Evolutionary conservation across 106 monocot genomes (phyloP), one percentile per base, ranked within the genome.

Genomic region (Acorus gramineus): DNA sequence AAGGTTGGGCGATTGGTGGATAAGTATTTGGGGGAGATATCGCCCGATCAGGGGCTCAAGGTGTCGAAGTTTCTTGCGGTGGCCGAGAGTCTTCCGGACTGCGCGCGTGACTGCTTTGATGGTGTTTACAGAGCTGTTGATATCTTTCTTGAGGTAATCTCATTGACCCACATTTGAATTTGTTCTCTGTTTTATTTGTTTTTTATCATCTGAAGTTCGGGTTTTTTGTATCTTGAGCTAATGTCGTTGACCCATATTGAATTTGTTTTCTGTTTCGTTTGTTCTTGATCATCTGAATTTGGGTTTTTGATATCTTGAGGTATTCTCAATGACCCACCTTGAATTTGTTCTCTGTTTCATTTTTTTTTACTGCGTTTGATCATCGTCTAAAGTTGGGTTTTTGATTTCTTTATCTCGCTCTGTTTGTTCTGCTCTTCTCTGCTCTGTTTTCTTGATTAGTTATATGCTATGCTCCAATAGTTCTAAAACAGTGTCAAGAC

Each of bases 11-110:
- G 74, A 57, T 55, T 98, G 76, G 42, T 91, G 47, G 96, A 98
- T 56, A 88, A 83, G 73, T 98, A 91, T 63, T 56, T 98, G 63
- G 73, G 78, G 3, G 96, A 98, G 71, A 91, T 98, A 53, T 85
- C 96, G 42, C 91, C 91, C 43, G 96, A 91, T 56, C 91, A 82
- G 11, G 76, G 78, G 11, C 73, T 98, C 79, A 91, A 80, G 68
- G 83, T 83, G 0, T 67, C 77, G 2, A 85, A 83, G 77, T 98
- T 98, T 61, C 76, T 98, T 11, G 80, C 43, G 3, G 65, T 91
- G n/a, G 91, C 85, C 48, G 91, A 85, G 73, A 98, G 91, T 77
- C 53, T 98, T 73, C 90, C 91, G 2, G 87, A 98, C 71, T 78
- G 72, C 45, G 91, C 96, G 3, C 72, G 96, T 56, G 87, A 91